Evolutionary conservation across 176 grass and related monocot genomes (phyloP).

Genomic region (Rhynchospora pubera): DNA sequence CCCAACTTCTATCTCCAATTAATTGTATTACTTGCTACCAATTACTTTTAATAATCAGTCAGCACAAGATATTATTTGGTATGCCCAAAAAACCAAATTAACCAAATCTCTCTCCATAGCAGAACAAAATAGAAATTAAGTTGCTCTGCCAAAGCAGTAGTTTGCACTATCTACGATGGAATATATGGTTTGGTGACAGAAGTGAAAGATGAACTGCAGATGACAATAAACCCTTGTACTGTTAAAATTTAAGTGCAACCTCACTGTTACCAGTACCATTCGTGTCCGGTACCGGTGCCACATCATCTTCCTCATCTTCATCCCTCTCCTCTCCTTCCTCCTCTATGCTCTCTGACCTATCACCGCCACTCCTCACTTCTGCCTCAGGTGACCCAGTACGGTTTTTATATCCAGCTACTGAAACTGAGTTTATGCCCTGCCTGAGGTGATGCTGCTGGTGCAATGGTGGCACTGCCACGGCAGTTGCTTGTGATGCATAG

Average conservation of each 20-base stretch:
- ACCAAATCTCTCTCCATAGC: background rate
- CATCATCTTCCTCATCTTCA: constrained; percentile 35
- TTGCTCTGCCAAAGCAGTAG: background rate
- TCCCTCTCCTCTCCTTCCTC: constrained; percentile 58
- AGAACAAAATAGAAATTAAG: background rate
- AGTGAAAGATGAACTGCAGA: background rate
- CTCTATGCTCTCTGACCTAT: constrained; percentile 81
- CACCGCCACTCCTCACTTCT: constrained; percentile 42
- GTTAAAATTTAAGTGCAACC: constrained; percentile 23
- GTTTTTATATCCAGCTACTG: constrained; percentile 25
- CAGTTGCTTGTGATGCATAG: constrained; percentile 37
- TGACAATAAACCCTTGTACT: background rate
- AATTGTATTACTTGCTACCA: background rate
- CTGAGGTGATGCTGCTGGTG: constrained; percentile 67
- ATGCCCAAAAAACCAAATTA: constrained; percentile 3
- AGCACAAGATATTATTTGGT: background rate
- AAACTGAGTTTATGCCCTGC: constrained; percentile 24
- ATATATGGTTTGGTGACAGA: too few relatives aligned
- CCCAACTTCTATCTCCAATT: background rate
- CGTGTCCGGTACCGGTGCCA: constrained; percentile 18
- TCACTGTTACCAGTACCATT: constrained; percentile 3
- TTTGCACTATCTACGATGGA: background rate
- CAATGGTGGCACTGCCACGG: background rate
- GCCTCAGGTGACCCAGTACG: constrained; percentile 40
- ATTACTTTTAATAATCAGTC: constrained; percentile 9